Conservation (phyloP, 2,329 filamentous ascomycete genomes). For the Chrysosporium keratinophilum region DNA sequence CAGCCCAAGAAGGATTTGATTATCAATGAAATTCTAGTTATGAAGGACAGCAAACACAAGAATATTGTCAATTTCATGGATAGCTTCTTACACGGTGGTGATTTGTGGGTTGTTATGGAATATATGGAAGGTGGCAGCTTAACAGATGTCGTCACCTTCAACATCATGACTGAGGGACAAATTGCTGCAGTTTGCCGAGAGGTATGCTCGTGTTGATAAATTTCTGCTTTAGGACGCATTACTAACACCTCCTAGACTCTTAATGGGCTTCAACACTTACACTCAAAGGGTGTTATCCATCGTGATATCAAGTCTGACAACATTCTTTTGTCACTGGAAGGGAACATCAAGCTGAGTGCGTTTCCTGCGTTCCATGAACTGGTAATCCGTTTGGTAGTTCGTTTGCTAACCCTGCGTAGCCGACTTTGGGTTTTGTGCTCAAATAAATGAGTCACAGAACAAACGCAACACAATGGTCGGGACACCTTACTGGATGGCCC, state of each 20-base stretch:
- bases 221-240: constrained; percentile 4
- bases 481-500: constrained; percentile 99
- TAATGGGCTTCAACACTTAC: constrained; percentile 82
- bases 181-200: constrained; percentile 93
- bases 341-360: constrained; percentile 94
- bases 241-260: constrained; percentile 49
- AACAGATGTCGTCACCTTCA: constrained; percentile 97
- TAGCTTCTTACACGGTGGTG: constrained; percentile 79
- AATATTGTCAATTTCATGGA: constrained; percentile 99
- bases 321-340: constrained; percentile 83
- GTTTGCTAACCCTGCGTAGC: constrained; percentile 43
- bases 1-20: constrained; percentile 98
- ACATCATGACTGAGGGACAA: constrained; percentile 97
- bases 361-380: constrained; percentile 12
- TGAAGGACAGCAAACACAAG: constrained; percentile 97
- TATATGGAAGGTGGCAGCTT: constrained; percentile 98
- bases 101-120: constrained; percentile 99
- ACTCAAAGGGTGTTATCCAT: constrained; percentile 96
- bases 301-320: constrained; percentile 99
- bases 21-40: constrained; percentile 97
- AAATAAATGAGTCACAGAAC: constrained; percentile 93
- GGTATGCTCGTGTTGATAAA: constrained; percentile 32
- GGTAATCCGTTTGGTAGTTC: too few relatives aligned
- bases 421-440: constrained; percentile 97
- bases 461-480: constrained; percentile 99